A percentile compares a stretch with the other conserved stretches of the same genome.
Evolutionary conservation across 345 rosid species (phyloP).

Genomic region (Eucalyptus marginata): DNA sequence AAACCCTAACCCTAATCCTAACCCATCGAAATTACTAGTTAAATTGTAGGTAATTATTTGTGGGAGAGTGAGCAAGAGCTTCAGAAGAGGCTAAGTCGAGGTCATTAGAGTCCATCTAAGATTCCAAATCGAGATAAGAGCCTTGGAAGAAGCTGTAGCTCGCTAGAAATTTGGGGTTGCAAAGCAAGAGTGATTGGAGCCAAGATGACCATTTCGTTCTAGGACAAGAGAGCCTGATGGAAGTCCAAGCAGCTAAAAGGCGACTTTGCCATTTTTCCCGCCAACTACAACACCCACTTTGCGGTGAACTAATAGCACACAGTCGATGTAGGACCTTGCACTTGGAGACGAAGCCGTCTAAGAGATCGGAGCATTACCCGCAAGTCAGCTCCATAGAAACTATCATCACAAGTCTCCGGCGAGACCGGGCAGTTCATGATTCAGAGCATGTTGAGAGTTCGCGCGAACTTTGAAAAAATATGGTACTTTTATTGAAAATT

Average conservation of each 20-base stretch:
- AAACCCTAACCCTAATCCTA: not conserved
- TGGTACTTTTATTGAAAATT: not conserved
- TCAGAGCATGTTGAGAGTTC: not conserved
- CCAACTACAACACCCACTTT: not conserved
- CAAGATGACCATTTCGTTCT: not conserved
- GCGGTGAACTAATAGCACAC: not conserved
- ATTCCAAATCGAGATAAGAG: not conserved
- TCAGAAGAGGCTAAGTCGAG: not conserved
- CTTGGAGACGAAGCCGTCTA: no score
- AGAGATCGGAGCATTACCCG: not conserved
- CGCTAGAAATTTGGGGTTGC: not conserved
- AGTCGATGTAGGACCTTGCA: no score
- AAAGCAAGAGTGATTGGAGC: not conserved
- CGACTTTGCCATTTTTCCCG: not conserved
- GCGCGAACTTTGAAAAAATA: fast-evolving
- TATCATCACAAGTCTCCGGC: not conserved
- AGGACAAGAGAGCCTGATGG: not conserved
- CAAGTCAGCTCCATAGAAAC: not conserved
- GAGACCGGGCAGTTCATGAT: fast-evolving
- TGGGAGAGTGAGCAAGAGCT: not conserved
- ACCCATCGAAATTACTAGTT: not conserved
- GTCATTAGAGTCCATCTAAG: not conserved
- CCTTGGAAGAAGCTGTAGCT: not conserved
- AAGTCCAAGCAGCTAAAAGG: not conserved
- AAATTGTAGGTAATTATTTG: not conserved